These are phyloP conservation scores for Eucalyptus viminalis DNA, from an alignment of 345 rosid genomes.

Conservation along the genomic window DNA sequence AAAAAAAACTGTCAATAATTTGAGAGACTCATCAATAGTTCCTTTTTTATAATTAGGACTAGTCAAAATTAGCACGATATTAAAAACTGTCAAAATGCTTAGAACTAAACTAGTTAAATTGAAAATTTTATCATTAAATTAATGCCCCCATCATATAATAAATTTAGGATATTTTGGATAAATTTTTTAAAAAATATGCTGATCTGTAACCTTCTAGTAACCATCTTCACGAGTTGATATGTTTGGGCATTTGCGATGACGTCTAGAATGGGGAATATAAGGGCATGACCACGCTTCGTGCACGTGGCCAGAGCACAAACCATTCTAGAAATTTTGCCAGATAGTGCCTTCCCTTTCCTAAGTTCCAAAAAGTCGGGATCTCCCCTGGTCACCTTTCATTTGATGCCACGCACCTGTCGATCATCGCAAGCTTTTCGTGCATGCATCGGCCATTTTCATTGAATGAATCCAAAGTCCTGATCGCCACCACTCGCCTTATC, in stretches of 20 bases:
- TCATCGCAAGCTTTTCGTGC: background rate
- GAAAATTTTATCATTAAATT: fast-evolving
- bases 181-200: background rate
- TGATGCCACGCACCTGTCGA: background rate
- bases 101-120: background rate
- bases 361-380: background rate
- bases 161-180: no score
- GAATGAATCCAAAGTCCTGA: background rate
- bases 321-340: background rate
- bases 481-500: background rate
- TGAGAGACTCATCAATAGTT: background rate
- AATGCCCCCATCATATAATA: fast-evolving
- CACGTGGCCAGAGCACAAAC: background rate
- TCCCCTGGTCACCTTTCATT: background rate
- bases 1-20: no score
- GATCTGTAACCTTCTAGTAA: background rate
- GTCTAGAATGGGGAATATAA: background rate
- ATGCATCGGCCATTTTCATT: background rate
- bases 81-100: background rate
- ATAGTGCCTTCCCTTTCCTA: fast-evolving
- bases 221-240: background rate
- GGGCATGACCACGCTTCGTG: background rate
- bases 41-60: background rate
- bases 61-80: background rate
- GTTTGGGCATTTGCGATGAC: background rate